Evolutionary conservation across 768 basidiomycete genomes (phyloP).

Genomic region (Xerocomellus dryophilus): DNA sequence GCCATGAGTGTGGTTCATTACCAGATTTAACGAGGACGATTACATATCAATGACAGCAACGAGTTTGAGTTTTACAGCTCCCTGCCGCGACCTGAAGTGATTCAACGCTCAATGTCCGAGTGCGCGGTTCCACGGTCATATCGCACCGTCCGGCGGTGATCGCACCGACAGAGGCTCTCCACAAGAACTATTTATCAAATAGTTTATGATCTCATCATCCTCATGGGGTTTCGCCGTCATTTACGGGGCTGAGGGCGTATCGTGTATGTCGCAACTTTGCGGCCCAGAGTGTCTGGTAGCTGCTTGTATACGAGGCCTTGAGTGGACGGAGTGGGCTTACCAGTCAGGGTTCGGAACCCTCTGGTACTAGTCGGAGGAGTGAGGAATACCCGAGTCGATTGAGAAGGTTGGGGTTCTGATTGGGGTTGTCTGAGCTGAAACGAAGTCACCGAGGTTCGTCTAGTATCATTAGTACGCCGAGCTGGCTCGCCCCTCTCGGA

Average conservation of each 20-base stretch:
- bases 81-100: neutral
- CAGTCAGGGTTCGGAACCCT: no score
- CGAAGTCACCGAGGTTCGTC: neutral
- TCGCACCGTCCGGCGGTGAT: constrained; percentile 6
- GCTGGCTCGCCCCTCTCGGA: neutral
- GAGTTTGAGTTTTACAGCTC: neutral
- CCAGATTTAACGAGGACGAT: neutral
- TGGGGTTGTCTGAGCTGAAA: neutral
- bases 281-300: neutral
- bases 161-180: neutral
- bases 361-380: no score
- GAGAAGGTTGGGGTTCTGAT: neutral
- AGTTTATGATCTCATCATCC: neutral
- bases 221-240: neutral
- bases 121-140: constrained; percentile 18
- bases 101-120: neutral
- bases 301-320: neutral
- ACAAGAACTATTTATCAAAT: neutral
- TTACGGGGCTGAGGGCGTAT: neutral
- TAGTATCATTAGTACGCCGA: neutral
- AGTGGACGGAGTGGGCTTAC: neutral
- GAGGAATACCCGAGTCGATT: no score
- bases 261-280: neutral
- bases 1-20: neutral
- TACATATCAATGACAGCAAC: neutral